Evolutionary conservation across 2,329 filamentous ascomycete genomes (phyloP).

Genomic region (Daldinia sp.): DNA sequence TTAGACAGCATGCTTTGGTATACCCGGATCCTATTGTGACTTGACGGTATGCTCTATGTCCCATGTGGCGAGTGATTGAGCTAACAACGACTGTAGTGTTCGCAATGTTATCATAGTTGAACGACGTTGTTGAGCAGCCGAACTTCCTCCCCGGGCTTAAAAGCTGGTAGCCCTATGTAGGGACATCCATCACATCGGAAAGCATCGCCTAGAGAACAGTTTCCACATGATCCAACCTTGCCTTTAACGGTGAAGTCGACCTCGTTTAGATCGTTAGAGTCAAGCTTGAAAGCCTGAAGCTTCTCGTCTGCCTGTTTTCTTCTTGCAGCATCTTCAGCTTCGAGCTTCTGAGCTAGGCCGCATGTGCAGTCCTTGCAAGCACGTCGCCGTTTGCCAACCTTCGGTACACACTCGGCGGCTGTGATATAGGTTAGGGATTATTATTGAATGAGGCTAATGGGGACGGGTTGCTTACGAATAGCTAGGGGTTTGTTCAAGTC

Average conservation of each 20-base stretch:
- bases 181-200: constrained; percentile 73
- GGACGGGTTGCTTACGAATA: constrained; percentile 71
- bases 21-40: neutral
- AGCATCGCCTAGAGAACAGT: constrained; percentile 88
- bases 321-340: constrained; percentile 80
- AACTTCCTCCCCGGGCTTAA: constrained; percentile 97
- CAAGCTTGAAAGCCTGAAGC: constrained; percentile 74
- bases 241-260: constrained; percentile 98
- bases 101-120: constrained; percentile 67
- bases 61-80: neutral
- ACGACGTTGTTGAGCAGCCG: constrained; percentile 84
- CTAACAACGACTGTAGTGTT: neutral
- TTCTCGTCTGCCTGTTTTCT: constrained; percentile 68
- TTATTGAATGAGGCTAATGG: neutral
- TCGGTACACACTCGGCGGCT: constrained; percentile 87
- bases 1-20: neutral
- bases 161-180: constrained; percentile 73
- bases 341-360: constrained; percentile 84
- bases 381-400: constrained; percentile 85
- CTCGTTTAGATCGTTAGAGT: constrained; percentile 81
- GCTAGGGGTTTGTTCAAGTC: constrained; percentile 81
- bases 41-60: constrained; percentile 1
- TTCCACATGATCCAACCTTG: constrained; percentile 93
- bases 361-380: constrained; percentile 99
- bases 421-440: constrained; percentile 39